Evolutionary conservation across 2,329 filamentous ascomycete species (phyloP), one percentile per base, ranked within the genome.

Genomic region (Sclerotinia minor): DNA sequence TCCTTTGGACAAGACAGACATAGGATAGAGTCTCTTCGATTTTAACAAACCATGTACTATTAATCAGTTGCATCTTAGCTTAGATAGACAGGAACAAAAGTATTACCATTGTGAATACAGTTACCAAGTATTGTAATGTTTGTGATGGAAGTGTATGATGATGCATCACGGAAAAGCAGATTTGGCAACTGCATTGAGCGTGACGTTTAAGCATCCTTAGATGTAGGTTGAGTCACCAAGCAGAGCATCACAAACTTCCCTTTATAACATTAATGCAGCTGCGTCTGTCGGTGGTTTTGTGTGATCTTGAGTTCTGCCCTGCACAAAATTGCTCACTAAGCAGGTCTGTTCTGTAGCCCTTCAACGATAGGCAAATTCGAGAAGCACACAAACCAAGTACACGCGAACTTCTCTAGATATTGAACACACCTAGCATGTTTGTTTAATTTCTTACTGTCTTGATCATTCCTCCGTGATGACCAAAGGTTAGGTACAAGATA

Each of bases 1-100:
- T 69, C 66, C 66, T 59, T 69, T 68, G 66, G 68, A 69, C 68
- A 69, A 69, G 68, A 61, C 52, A 65, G 66, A 67, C 47, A 38
- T 69, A 67, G 68, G 68, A 69, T 69, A 69, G 59, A 61, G 59
- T 66, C 50, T 67, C 45, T 61, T 61, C 44, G 26, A 41, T 52
- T 38, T 67, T 32, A 49, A 58, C 57, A 32, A 52, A 60, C 55
- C 41, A 57, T 64, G 61, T 70, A 69, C 68, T 45, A 67, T 38
- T 57, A 67, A 45, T 52, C 26, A 57, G 49, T 53, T 71, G 68
- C 61, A 68, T 61, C 32, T 19, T 50, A 65, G 63, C 64, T 67
- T 47, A 64, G 41, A 53, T 52, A 59, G 54, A 58, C n/a, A n/a
- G 53, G 1, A 66, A 49, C 50, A 47, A 68, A 55, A 68, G 26